Base-by-base conservation (phyloP, 2,329 filamentous ascomycete species). In the Fusarium sp. region DNA sequence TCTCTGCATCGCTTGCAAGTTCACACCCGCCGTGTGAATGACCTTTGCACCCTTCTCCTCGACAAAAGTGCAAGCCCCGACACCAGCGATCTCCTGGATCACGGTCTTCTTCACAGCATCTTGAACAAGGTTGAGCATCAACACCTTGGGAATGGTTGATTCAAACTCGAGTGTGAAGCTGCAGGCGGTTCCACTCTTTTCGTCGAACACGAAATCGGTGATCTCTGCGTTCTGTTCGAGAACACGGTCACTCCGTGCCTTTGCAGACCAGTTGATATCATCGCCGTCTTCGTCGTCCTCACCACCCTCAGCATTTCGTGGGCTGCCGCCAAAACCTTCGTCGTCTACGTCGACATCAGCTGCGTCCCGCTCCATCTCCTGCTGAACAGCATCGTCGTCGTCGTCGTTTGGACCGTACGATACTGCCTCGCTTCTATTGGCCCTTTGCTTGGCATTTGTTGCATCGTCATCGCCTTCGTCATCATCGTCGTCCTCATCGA, bases 341-440 rank as follows among this genome's bases (percentile, higher is more conserved):
- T 90, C 88, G 34, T 88, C 84, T 48, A 63, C 49, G 9, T 88
- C 85, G 4, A 85, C 85, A 20, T 88, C 87, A 4, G 83, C 84
- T 9, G 83, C 86, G 50, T 89, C 88, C 30, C 82, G 83, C 56
- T 87, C 85, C 73, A 90, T 85, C 57, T 86, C 84, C 51, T 83
- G 82, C 71, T 91, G 89, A 54, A 96, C 88, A 34, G 86, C 89
- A 69, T 93, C 87, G 74, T 98, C 96, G 6, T 95, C 95, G 7
- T 97, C 94, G 75, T 98, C 96, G 45, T 97, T 96, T 32, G 90
- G 92, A 38, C 93, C 95, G 71, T 97, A 98, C 15, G 93, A 96
- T 4, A 95, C 89, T 28, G 91, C 92, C 78, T 97, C 92, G 51
- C 86, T 83, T 39, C 92, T 89, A 76, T 97, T 96, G 44, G 89